phyloP scores from a whole-genome alignment of 2,329 filamentous ascomycete species.

The Monilinia fructicola region DNA sequence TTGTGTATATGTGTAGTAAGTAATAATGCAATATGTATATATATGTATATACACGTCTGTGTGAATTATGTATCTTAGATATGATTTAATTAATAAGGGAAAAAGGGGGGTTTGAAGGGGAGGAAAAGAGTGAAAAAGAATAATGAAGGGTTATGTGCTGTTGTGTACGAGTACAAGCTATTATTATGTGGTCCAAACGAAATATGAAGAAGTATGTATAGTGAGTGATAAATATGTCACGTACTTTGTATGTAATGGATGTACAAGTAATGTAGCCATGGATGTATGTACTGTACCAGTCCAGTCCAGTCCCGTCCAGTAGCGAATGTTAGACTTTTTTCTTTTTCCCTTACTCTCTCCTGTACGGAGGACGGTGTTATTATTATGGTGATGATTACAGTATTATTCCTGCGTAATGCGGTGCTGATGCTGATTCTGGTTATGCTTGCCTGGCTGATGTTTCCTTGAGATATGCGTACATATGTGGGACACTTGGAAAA shows the following conservation, averaged over 20 bases:
- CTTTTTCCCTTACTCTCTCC: neutral
- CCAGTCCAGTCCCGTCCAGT: no score
- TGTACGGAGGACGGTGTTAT: no score
- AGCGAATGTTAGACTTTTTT: neutral
- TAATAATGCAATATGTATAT: no score
- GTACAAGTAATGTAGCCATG: no score
- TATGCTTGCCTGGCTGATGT: conserved; percentile 16
- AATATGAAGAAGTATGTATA: no score
- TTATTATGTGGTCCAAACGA: neutral
- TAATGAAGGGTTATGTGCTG: neutral
- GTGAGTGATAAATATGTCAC: no score
- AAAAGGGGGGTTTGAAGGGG: neutral
- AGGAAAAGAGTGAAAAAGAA: neutral
- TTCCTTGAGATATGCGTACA: neutral
- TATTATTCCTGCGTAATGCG: conserved; percentile 5
- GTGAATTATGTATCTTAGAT: no score
- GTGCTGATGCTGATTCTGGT: conserved; percentile 9
- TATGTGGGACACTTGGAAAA: neutral
- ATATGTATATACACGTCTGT: no score
- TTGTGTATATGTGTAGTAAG: no score
- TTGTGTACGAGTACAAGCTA: neutral
- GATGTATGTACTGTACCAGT: neutral
- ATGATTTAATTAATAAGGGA: neutral
- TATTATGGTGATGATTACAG: no score
- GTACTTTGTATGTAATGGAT: no score